Evolutionary conservation across 2,329 filamentous ascomycete species (phyloP).

Genomic region (Neophaeococcomyces mojaviensis): DNA sequence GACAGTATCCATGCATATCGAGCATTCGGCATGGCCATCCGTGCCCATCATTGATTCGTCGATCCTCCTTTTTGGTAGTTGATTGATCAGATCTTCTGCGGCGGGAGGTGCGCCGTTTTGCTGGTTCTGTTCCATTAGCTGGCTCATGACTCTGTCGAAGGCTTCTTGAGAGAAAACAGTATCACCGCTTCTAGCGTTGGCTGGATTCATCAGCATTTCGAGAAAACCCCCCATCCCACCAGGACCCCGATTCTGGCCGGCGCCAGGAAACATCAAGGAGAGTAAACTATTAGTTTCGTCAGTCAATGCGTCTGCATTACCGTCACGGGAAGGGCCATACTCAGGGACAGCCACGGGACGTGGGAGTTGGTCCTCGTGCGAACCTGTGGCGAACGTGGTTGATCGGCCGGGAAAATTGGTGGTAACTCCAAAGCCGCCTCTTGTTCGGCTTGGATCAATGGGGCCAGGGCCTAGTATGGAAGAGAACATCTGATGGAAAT

Average conservation of each 20-base stretch:
- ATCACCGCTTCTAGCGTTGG: constrained; percentile 54
- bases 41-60: constrained; percentile 61
- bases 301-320: neutral
- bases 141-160: constrained; percentile 77
- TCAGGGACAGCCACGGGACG: neutral
- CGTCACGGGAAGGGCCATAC: neutral
- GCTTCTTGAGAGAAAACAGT: constrained; percentile 87
- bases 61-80: constrained; percentile 63
- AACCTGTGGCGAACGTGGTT: neutral
- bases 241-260: neutral
- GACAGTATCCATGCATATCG: constrained; percentile 88
- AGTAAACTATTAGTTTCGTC: constrained; percentile 13
- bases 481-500: constrained; percentile 8
- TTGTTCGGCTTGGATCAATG: neutral
- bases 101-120: constrained; percentile 73
- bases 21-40: constrained; percentile 70
- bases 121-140: constrained; percentile 73
- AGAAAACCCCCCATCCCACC: constrained; percentile 30
- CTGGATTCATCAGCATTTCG: constrained; percentile 32
- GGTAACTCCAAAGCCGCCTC: neutral
- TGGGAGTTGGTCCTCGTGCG: neutral
- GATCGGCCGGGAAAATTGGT: constrained; percentile 3
- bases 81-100: constrained; percentile 63
- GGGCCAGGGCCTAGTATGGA: constrained; percentile 6
- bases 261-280: constrained; percentile 17